Percentiles rank a stretch among this genome's conserved stretches.
Conservation (phyloP, 306 rosid genomes). For the Purshia tridentata region DNA sequence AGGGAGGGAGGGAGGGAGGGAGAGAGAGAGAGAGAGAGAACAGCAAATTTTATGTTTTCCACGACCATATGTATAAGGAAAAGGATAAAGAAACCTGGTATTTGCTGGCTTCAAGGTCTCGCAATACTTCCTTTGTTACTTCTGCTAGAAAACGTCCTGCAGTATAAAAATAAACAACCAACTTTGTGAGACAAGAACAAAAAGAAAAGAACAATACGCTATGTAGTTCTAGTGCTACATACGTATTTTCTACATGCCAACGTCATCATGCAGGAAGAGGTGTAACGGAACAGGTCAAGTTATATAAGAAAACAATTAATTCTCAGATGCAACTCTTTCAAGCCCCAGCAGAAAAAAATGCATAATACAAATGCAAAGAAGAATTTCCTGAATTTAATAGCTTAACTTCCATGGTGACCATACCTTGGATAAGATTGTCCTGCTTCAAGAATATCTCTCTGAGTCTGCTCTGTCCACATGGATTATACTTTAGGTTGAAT, state of each 20-base stretch:
- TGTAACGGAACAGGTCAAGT: not conserved
- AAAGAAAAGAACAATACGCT: not conserved
- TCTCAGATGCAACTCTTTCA: not conserved
- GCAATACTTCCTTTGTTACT: slow-evolving; percentile 75
- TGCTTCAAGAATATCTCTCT: slow-evolving; percentile 92
- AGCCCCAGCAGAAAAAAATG: not conserved
- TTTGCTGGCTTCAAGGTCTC: slow-evolving; percentile 83
- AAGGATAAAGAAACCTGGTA: slow-evolving; percentile 54
- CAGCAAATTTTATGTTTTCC: not conserved
- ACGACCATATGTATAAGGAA: not conserved
- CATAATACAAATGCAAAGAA: not conserved
- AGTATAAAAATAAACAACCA: not conserved
- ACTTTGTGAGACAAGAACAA: not conserved
- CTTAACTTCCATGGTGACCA: slow-evolving; percentile 23
- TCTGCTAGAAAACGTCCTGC: slow-evolving; percentile 87
- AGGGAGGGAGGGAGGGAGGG: not conserved
- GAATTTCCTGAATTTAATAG: not conserved
- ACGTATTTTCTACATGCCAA: not conserved
- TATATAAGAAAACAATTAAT: not conserved
- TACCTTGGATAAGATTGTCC: slow-evolving; percentile 95
- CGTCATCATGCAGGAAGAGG: not conserved
- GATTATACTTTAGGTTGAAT: slow-evolving; percentile 91
- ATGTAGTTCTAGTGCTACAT: not conserved
- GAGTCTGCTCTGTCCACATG: slow-evolving; percentile 95
- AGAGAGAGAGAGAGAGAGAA: not conserved